Evolutionary conservation across 2,329 filamentous ascomycete genomes (phyloP), one percentile per base, ranked within the genome.

Genomic region (Pyrenochaeta sp.): DNA sequence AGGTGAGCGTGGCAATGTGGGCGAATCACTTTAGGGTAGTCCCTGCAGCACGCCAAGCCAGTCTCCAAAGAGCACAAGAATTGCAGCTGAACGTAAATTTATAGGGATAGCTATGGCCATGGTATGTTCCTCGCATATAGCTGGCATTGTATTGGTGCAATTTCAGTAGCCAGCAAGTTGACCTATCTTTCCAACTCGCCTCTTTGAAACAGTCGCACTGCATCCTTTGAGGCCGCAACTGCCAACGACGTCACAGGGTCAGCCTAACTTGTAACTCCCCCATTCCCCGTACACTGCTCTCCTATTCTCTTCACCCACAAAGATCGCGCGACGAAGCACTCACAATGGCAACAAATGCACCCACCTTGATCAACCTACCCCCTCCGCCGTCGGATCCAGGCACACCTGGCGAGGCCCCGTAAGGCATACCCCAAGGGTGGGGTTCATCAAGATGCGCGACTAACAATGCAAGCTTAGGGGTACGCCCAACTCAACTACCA

Each of bases 321-420:
- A 46, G 27, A 12, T 41, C n/a, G 44, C 18, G 37, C 42, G 23
- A 50, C 12, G 23, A 39, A 18, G 31, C 45, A 56, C 30, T 45
- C 59, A 66, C 49, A 55, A 75, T 75, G 70, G 54, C 66, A 47
- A 56, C 66, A 18, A 71, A 72, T 51, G 74, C 83, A 60, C 89
- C 88, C 18, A 93, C 89, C 54, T 78, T 94, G 58, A 93, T 94
- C 81, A 92, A 93, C 74, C 84, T 96, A 55, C 92, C 92, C 39
- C 90, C 91, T 57, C 89, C 91, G 51, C 87, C 89, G 17, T 93
- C 91, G 31, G 90, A 91, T 59, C 89, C 91, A 49, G 90, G 91
- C 61, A 97, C 92, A 18, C 93, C 92, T 29, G 93, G 90, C 48
- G 93, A 97, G 69, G 89, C 91, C 78, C 93, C 93, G 91, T 96